Percentiles rank a stretch among this genome's conserved stretches.
Conservation (phyloP, 2,329 filamentous ascomycete genomes). For the Ambrosiella beaveri region DNA sequence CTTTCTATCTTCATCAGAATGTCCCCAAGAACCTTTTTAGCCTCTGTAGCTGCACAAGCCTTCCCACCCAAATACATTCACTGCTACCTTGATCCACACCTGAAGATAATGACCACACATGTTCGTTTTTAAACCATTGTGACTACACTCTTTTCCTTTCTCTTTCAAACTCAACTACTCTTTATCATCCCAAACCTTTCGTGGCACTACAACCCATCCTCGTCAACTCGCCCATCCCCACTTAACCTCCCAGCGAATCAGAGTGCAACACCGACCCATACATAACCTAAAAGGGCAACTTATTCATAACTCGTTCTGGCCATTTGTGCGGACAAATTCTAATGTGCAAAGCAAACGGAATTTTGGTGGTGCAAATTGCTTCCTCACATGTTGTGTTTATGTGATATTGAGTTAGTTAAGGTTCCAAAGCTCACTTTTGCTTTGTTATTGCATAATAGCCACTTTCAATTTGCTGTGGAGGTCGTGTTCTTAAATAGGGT, state of each 20-base stretch:
- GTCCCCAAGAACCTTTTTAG: too few relatives aligned
- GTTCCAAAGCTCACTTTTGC: too few relatives aligned
- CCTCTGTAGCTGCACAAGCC: too few relatives aligned
- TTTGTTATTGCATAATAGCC: too few relatives aligned
- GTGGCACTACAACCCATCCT: background rate
- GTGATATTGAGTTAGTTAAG: background rate
- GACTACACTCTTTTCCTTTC: background rate
- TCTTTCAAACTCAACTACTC: background rate
- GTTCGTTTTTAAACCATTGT: background rate
- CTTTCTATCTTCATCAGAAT: too few relatives aligned
- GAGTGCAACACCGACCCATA: background rate
- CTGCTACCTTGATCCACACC: too few relatives aligned
- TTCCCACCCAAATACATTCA: too few relatives aligned
- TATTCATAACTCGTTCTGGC: background rate
- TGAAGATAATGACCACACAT: background rate
- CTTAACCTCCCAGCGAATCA: background rate
- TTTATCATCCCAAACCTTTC: background rate
- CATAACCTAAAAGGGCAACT: constrained; percentile 1
- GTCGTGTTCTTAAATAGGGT: background rate
- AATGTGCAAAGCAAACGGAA: background rate
- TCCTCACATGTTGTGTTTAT: background rate
- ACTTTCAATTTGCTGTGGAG: too few relatives aligned
- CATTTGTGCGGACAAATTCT: background rate
- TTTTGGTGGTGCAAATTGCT: background rate
- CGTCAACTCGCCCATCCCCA: background rate